Evolutionary conservation across 805 yeast species (phyloP).

Genomic region (Nakazawaea wickerhamii): DNA sequence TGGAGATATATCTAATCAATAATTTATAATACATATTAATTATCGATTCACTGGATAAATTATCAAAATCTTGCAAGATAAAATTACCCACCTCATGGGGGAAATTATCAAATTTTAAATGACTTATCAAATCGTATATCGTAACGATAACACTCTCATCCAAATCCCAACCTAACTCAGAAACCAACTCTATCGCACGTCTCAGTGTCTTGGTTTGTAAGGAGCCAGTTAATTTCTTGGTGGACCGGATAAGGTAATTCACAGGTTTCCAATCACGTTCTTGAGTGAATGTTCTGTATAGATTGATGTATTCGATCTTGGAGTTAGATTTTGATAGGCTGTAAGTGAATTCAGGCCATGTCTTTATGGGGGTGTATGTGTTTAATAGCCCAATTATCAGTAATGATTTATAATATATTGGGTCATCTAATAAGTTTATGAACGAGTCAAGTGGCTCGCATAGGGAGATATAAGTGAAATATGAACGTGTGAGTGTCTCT

Average conservation of each 20-base stretch:
- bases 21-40: no score
- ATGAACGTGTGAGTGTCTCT: neutral
- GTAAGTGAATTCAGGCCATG: neutral
- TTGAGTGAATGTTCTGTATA: neutral
- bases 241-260: neutral
- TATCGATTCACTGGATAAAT: no score
- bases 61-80: no score
- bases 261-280: slow-evolving; percentile 5
- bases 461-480: neutral
- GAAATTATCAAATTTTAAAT: neutral
- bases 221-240: neutral
- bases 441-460: neutral
- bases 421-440: neutral
- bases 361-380: neutral
- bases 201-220: neutral
- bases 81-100: slow-evolving; percentile 1
- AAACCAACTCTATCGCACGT: neutral
- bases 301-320: neutral
- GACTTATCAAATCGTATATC: slow-evolving; percentile 4
- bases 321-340: neutral
- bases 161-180: slow-evolving; percentile 2
- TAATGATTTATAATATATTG: neutral
- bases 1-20: slow-evolving; percentile 12
- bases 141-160: slow-evolving; percentile 5
- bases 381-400: neutral